Evolutionary conservation across 331 rosid species (phyloP).

Genomic region (Ulmus americana): DNA sequence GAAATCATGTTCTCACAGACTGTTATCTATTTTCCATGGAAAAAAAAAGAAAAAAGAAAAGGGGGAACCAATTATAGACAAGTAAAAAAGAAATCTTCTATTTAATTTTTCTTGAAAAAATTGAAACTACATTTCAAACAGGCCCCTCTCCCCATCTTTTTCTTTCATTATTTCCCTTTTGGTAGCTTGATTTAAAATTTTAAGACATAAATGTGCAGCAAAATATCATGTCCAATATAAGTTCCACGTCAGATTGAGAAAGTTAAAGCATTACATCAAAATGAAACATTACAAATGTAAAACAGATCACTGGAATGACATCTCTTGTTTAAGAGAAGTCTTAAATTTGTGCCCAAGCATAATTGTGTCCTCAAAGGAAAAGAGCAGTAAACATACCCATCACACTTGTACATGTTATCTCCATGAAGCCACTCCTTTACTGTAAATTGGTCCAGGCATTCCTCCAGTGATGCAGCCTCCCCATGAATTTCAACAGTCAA

Average conservation of each 20-base stretch:
- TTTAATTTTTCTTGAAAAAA: background rate
- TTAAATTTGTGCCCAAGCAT: background rate
- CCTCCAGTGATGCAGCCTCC: conserved; percentile 83
- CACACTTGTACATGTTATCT: conserved; percentile 94
- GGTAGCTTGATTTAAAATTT: background rate
- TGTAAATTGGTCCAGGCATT: conserved; percentile 90
- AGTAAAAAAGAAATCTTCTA: background rate
- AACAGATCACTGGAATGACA: background rate
- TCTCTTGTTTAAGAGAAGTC: background rate
- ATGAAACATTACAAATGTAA: background rate
- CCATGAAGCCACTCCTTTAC: conserved; percentile 80
- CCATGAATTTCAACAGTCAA: conserved; percentile 97
- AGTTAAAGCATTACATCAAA: background rate
- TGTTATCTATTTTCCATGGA: background rate
- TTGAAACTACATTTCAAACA: background rate
- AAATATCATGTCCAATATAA: background rate
- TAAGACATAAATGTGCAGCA: no score
- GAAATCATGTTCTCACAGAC: background rate
- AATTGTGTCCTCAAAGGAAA: background rate
- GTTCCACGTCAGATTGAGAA: background rate
- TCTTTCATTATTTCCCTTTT: background rate
- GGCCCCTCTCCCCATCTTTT: background rate
- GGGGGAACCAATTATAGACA: no score
- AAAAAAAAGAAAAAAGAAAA: background rate
- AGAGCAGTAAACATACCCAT: conserved; percentile 53